Base-by-base conservation (phyloP, 345 rosid species). In the Carallia brachiata region DNA sequence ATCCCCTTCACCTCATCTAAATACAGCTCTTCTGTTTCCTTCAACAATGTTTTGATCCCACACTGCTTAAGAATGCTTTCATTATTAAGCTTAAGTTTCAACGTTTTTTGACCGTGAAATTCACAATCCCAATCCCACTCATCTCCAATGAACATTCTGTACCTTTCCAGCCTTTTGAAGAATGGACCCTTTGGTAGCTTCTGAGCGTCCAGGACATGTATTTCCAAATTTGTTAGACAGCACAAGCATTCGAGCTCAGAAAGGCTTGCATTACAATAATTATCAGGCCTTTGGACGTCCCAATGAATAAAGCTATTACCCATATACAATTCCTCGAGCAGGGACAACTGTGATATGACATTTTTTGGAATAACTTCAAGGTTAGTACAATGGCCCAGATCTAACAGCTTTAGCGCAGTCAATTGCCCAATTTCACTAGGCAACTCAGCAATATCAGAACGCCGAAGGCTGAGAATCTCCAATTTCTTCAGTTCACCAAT, bases 241-340 rank as follows among this genome's bases (percentile, higher is more conserved):
- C 50, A 6, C 76, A 81, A 60, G 36, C 13, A 1, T 9, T 34
- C 59, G 71, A 81, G 39, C 60, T 75, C 82, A 2, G 7, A 16
- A 30, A 82, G 54, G 6, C 73, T 66, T 10, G 76, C 71, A 52
- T 66, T 55, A 16, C 23, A 6, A 52, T 31, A 36, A 34, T 5
- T 31, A n/a, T 23, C 34, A 6, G 27, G 8, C 4, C 50, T 72
- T 37, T 70, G 73, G n/a, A 28, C 68, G 23, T 19, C 80, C 88
- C 83, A 84, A 6, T 27, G 30, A 31, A 8, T 48, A 73, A 76
- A 81, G 40, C 77, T 34, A 9, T 63, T 12, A 3, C 3, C 48
- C 66, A 81, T 69, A 23, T 57, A 34, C 53, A 81, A 53, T 52
- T 84, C 84, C 66, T 84, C 87, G 36, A 81, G 47, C 17, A 17